phyloP scores from a whole-genome alignment of 768 basidiomycete species.

The Amanita muscaria region DNA sequence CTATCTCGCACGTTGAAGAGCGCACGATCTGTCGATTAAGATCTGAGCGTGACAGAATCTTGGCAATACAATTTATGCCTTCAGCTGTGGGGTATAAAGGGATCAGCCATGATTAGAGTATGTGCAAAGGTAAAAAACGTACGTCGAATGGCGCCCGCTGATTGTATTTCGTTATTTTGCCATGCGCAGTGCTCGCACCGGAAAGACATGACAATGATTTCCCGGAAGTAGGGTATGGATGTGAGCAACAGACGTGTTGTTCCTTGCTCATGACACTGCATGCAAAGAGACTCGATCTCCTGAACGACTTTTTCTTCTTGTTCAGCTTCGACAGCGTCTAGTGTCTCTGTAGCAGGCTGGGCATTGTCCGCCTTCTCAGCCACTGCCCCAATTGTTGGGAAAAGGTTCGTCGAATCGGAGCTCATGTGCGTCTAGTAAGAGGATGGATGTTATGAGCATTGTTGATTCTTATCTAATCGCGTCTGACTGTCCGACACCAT shows the following conservation, averaged over 20 bases:
- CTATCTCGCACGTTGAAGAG: conserved; percentile 71
- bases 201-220: conserved; percentile 96
- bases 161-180: conserved; percentile 89
- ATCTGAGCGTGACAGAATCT: conserved; percentile 65
- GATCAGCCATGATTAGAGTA: too few relatives aligned
- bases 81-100: too few relatives aligned
- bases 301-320: conserved; percentile 64
- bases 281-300: conserved; percentile 87
- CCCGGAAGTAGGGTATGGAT: conserved; percentile 89
- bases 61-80: conserved; percentile 74
- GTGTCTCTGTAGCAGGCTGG: conserved; percentile 4
- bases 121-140: conserved; percentile 18
- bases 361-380: conserved; percentile 42
- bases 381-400: conserved; percentile 50
- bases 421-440: too few relatives aligned
- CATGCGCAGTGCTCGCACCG: conserved; percentile 88
- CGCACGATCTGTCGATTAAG: conserved; percentile 92
- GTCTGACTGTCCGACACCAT: too few relatives aligned
- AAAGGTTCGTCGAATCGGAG: conserved; percentile 23
- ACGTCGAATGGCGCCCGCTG: conserved; percentile 83
- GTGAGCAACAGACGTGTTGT: conserved; percentile 83
- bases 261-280: conserved; percentile 92
- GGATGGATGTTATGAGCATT: too few relatives aligned
- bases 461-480: too few relatives aligned
- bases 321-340: conserved; percentile 15